Conservation (phyloP, 305 asterid genomes). For the Fraxinus latifolia region DNA sequence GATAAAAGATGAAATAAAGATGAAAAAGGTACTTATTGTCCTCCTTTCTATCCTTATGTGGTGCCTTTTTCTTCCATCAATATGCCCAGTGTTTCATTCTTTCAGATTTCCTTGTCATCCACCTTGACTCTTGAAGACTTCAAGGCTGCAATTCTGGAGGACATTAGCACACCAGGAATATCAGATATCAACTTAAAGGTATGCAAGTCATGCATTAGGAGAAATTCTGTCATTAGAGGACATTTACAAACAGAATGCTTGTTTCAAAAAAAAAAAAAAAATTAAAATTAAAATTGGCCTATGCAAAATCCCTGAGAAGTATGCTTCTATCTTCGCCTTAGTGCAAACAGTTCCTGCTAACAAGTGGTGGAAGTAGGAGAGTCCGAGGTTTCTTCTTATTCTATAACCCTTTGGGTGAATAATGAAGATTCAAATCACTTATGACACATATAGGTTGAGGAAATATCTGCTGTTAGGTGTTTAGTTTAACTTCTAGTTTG, state of each 20-base stretch:
- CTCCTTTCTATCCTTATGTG: slow-evolving; percentile 15
- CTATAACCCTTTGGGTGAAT: background rate
- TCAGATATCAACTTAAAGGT: slow-evolving; percentile 77
- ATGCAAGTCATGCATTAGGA: background rate
- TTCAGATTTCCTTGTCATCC: slow-evolving; percentile 60
- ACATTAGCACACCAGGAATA: slow-evolving; percentile 38
- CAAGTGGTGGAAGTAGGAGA: no score
- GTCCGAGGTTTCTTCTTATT: background rate
- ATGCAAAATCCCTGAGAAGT: background rate
- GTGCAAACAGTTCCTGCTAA: background rate
- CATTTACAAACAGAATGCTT: background rate
- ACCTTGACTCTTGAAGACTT: slow-evolving; percentile 71
- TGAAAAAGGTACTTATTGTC: slow-evolving; percentile 49
- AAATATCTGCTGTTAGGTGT: background rate
- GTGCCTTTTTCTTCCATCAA: slow-evolving; percentile 17
- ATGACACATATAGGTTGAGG: background rate
- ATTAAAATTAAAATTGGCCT: background rate
- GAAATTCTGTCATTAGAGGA: background rate
- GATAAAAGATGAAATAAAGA: slow-evolving; percentile 65
- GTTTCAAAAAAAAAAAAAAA: background rate
- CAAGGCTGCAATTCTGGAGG: slow-evolving; percentile 51
- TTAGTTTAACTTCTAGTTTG: background rate
- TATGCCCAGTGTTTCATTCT: slow-evolving; percentile 13
- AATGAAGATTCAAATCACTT: background rate
- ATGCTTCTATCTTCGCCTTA: background rate